Percentiles rank a stretch among this genome's conserved stretches.
Conservation (phyloP, 1,284 basidiomycete genomes). For the Ceratobasidium sp. region DNA sequence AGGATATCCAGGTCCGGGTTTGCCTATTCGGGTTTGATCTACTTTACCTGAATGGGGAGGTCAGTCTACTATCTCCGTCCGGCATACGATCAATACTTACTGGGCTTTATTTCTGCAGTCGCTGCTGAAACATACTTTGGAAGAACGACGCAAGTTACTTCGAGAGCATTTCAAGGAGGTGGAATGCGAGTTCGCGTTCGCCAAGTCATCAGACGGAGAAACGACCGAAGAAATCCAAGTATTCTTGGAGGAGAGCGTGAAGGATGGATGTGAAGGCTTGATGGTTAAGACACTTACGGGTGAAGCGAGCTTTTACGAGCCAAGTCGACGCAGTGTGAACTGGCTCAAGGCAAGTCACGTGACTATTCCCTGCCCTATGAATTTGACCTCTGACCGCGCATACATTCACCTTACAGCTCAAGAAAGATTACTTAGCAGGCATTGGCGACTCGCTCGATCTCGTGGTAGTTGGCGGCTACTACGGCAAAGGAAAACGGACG, state of each 20-base stretch:
- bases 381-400: slow-evolving; percentile 3
- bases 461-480: slow-evolving; percentile 96
- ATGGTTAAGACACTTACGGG: slow-evolving; percentile 99
- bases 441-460: slow-evolving; percentile 98
- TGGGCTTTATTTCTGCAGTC: slow-evolving; percentile 49
- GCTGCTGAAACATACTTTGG: slow-evolving; percentile 68
- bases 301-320: slow-evolving; percentile 93
- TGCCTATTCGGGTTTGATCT: slow-evolving; percentile 97
- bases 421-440: slow-evolving; percentile 98
- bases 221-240: slow-evolving; percentile 94
- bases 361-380: not conserved
- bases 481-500: slow-evolving; percentile 98
- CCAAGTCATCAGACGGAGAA: slow-evolving; percentile 89
- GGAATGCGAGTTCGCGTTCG: slow-evolving; percentile 92
- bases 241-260: slow-evolving; percentile 96
- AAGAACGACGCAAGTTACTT: slow-evolving; percentile 83
- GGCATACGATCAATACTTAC: not conserved
- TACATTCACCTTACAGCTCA: slow-evolving; percentile 70
- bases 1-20: slow-evolving; percentile 96
- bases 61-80: slow-evolving; percentile 58
- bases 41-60: slow-evolving; percentile 94
- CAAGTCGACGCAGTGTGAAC: slow-evolving; percentile 93
- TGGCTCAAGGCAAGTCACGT: slow-evolving; percentile 88
- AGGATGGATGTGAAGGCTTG: slow-evolving; percentile 97
- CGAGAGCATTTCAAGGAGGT: slow-evolving; percentile 86